Base-by-base conservation (phyloP, 495 filamentous ascomycete species). In the Aspergillus bridgeri region DNA sequence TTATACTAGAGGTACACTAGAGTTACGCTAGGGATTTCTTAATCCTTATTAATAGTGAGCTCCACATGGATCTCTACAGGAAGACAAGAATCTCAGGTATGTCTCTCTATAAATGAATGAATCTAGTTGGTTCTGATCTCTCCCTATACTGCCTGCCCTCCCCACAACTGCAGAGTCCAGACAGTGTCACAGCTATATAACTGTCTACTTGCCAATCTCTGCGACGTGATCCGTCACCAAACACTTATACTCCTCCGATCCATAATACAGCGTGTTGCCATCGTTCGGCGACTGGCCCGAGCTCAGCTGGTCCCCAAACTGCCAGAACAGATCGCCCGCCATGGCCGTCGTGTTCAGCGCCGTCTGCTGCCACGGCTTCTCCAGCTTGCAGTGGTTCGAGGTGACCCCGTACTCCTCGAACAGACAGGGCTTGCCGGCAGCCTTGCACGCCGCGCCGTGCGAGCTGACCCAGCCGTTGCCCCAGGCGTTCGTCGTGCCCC, bases 381-480 rank as follows among this genome's bases (percentile, higher is more conserved):
- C 70, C 6, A 84, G 69, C 59, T 38, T 66, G 66, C 63, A 79
- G 51, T 67, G 76, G 57, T 70, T 59, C 47, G 61, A 74, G 3
- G 70, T 76, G 43, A 80, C 63, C 58, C 85, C 85, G 60, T 89
- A 89, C 65, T 89, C 87, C 60, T 90, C 87, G 50, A 86, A 78
- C 20, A 89, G 73, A 44, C 87, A 86, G 0, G 87, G 86, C 69
- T 89, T 89, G 20, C 79, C 79, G 8, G 76, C 79, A 9, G 76
- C 78, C 33, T 70, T 69, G 54, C 83, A 84, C 1, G 81, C 75
- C 0, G 69, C 75, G 2, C 79, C 83, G 57, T 90, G 86, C 50
- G 86, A 78, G 4, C 68, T 69, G 57, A 89, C 77, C 86, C 86
- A 89, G 48, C 74, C 71, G 42, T 77, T 77, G 6, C 80, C 81